Evolutionary conservation across 2,329 filamentous ascomycete genomes (phyloP).

Genomic region (Aspergillus tubingensis): DNA sequence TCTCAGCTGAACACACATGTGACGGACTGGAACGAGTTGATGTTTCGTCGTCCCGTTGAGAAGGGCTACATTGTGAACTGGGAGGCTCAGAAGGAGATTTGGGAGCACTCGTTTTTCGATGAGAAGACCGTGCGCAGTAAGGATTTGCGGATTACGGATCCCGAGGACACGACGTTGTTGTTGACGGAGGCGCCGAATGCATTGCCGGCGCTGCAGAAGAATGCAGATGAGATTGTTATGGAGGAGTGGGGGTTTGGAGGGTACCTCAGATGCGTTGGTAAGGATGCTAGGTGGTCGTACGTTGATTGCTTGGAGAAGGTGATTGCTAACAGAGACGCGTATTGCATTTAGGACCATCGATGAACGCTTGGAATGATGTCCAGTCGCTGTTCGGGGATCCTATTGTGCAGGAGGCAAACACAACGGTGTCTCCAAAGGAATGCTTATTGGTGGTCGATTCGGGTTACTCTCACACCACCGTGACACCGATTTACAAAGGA

Average conservation of each 20-base stretch:
- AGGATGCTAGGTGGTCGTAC: constrained; percentile 33
- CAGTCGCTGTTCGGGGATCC: constrained; percentile 68
- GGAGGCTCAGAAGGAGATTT: constrained; percentile 94
- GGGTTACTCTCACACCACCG: constrained; percentile 88
- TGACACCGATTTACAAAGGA: constrained; percentile 82
- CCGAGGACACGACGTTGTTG: constrained; percentile 77
- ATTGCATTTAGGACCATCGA: constrained; percentile 59
- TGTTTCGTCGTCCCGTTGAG: constrained; percentile 85
- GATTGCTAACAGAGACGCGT: background rate
- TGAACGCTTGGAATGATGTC: constrained; percentile 82
- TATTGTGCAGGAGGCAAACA: constrained; percentile 43
- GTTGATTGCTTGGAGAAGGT: too few species aligned
- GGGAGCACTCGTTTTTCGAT: constrained; percentile 85
- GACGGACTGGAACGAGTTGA: constrained; percentile 84
- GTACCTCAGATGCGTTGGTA: constrained; percentile 75
- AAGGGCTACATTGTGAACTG: constrained; percentile 95
- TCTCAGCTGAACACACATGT: constrained; percentile 72
- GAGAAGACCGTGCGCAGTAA: constrained; percentile 61
- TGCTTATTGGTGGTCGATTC: constrained; percentile 86
- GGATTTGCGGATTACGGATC: constrained; percentile 54
- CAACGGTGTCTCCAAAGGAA: constrained; percentile 63
- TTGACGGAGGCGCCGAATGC: constrained; percentile 85
- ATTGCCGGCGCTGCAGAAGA: constrained; percentile 76
- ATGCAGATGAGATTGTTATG: constrained; percentile 95
- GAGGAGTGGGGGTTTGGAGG: constrained; percentile 93